Evolutionary conservation across 805 yeast genomes (phyloP), one percentile per base, ranked within the genome.

Genomic region (Maudiozyma bulderi): DNA sequence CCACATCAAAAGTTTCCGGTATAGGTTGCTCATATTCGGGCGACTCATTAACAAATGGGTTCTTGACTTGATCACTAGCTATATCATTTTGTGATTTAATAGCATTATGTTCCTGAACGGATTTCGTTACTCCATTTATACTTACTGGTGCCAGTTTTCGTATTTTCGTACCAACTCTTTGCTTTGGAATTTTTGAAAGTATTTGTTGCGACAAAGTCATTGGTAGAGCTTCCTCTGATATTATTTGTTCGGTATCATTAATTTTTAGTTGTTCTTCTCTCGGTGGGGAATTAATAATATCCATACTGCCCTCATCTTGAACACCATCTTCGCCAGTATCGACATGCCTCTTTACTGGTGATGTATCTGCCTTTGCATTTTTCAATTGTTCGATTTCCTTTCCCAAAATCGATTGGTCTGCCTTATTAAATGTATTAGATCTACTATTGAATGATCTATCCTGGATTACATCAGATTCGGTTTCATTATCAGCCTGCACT

Each of bases 131-230:
- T 33, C 52, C 54, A 20, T 41, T 29, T n/a, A 53, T 47, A 20
- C 46, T 43, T 32, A 57, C 33, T 1, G 58, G 60, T 32, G 49
- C 53, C 8, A 57, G 31, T 34, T 54, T 56, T 14, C 59, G 51
- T 20, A 52, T 49, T 39, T 57, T 57, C 3, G 52, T 34, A 28
- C 52, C 52, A 7, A 46, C 43, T 6, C 44, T 43, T 20, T 47
- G 42, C 5, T 31, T 47, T 28, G 49, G 47, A 14, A 56, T 35
- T 26, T 55, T 49, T 14, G 55, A 47, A 35, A 56, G 51, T 8
- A 57, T 48, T 29, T 50, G 28, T 14, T 53, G 50, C 13, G 56
- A 51, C 28, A 53, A 29, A 6, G 48, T 44, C 32, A 33, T 33
- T 11, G 47, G 49, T 6, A n/a, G 3, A 9, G 10, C 9, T n/a